Percentiles rank a stretch among this genome's conserved stretches.
phyloP scores from a whole-genome alignment of 495 filamentous ascomycete genomes.

The Aspergillus avenaceus region DNA sequence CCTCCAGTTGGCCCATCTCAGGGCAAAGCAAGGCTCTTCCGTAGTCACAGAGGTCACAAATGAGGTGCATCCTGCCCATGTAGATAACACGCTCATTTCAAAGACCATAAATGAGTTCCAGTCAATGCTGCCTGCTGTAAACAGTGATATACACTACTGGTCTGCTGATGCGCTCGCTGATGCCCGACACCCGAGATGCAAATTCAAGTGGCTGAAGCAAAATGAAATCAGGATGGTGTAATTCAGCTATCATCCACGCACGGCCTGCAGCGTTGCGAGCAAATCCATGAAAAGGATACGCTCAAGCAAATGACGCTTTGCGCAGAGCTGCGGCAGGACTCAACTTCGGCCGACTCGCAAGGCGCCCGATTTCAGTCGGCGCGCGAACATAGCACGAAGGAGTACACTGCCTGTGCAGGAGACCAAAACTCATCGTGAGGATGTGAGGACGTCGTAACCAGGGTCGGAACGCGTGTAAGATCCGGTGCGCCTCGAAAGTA shows the following conservation, averaged over 20 bases:
- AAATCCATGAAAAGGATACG: conserved; percentile 13
- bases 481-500: conserved; percentile 38
- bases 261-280: conserved; percentile 31
- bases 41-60: background rate
- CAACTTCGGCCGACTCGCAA: conserved; percentile 41
- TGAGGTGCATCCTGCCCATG: conserved; percentile 1
- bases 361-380: conserved; percentile 24
- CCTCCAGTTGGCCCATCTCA: conserved; percentile 1
- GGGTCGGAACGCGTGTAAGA: conserved; percentile 32
- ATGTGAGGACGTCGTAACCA: conserved; percentile 24
- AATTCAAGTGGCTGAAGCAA: conserved; percentile 17
- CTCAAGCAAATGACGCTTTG: conserved; percentile 19
- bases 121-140: background rate
- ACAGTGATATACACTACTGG: conserved; percentile 26
- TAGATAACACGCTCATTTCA: background rate
- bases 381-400: conserved; percentile 36
- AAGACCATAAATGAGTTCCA: background rate
- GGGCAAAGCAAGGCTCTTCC: background rate
- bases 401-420: conserved; percentile 33
- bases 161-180: conserved; percentile 63
- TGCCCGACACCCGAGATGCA: conserved; percentile 32
- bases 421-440: conserved; percentile 21
- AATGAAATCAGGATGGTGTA: conserved; percentile 21
- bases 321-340: conserved; percentile 41
- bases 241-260: conserved; percentile 31